Conservation (phyloP, 2,329 filamentous ascomycete species). For the Colletotrichum lini region DNA sequence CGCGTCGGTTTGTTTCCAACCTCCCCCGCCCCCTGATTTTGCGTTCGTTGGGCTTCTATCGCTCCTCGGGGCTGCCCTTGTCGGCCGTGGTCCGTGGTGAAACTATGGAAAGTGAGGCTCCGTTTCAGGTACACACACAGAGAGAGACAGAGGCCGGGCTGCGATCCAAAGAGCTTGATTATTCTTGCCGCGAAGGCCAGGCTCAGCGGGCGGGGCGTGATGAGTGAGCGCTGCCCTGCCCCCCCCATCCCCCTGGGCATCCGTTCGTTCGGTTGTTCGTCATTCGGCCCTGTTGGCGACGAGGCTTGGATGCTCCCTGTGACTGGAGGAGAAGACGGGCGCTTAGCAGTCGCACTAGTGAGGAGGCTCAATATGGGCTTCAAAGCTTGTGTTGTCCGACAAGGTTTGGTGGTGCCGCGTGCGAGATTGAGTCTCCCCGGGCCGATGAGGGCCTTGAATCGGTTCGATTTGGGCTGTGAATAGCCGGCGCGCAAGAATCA, state of each 20-base stretch:
- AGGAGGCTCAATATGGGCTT: background rate
- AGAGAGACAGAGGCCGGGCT: background rate
- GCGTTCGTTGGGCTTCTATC: background rate
- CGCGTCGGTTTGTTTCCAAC: background rate
- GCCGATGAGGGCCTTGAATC: no score
- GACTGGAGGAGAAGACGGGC: no score
- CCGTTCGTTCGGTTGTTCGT: background rate
- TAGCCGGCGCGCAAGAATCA: no score
- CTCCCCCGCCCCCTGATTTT: background rate
- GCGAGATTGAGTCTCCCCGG: no score
- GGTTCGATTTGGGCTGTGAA: no score
- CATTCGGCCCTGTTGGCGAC: no score
- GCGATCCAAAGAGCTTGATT: background rate
- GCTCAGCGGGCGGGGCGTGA: background rate
- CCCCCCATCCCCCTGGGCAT: background rate
- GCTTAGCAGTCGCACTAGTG: background rate
- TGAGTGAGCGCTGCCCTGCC: no score
- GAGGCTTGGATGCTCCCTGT: no score
- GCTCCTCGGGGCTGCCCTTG: slow-evolving; percentile 19
- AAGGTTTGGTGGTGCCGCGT: background rate
- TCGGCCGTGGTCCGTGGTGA: slow-evolving; percentile 8
- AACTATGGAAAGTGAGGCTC: slow-evolving; percentile 21
- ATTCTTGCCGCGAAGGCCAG: background rate
- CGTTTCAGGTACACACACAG: slow-evolving; percentile 26
- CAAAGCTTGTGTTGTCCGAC: background rate